A percentile compares a stretch with the other conserved stretches of the same genome.
phyloP scores from a whole-genome alignment of 495 filamentous ascomycete genomes.

The Neurospora discreta region DNA sequence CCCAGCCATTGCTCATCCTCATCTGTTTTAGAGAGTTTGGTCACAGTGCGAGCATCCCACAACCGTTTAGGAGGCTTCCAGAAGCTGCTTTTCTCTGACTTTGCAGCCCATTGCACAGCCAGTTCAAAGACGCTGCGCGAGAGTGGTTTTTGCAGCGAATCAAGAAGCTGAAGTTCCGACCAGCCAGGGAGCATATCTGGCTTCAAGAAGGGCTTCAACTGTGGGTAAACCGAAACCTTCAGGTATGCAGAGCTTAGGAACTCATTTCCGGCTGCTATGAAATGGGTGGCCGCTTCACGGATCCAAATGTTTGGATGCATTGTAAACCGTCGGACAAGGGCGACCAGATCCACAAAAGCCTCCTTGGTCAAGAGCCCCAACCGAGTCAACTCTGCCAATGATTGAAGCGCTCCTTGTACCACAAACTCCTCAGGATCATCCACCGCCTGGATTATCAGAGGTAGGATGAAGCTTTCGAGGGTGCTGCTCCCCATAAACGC shows the following conservation, averaged over 20 bases:
- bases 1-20: constrained; percentile 95
- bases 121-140: constrained; percentile 70
- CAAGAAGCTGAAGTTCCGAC: constrained; percentile 63
- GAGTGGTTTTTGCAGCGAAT: constrained; percentile 75
- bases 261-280: constrained; percentile 63
- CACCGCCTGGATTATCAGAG: constrained; percentile 92
- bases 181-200: constrained; percentile 46
- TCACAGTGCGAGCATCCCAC: constrained; percentile 33
- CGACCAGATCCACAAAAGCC: constrained; percentile 77
- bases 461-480: constrained; percentile 91
- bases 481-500: constrained; percentile 78
- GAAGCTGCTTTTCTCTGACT: constrained; percentile 67
- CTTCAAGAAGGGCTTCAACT: constrained; percentile 76
- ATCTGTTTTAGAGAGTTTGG: constrained; percentile 60
- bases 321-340: constrained; percentile 69
- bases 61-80: constrained; percentile 67
- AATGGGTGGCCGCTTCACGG: constrained; percentile 72
- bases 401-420: constrained; percentile 78
- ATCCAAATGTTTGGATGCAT: constrained; percentile 96
- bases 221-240: constrained; percentile 68
- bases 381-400: constrained; percentile 79
- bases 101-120: constrained; percentile 75
- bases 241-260: constrained; percentile 75
- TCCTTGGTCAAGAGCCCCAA: constrained; percentile 77
- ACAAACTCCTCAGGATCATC: constrained; percentile 94